Base-by-base conservation (phyloP, 2,329 filamentous ascomycete species). In the Chaetomiaceae sp. region DNA sequence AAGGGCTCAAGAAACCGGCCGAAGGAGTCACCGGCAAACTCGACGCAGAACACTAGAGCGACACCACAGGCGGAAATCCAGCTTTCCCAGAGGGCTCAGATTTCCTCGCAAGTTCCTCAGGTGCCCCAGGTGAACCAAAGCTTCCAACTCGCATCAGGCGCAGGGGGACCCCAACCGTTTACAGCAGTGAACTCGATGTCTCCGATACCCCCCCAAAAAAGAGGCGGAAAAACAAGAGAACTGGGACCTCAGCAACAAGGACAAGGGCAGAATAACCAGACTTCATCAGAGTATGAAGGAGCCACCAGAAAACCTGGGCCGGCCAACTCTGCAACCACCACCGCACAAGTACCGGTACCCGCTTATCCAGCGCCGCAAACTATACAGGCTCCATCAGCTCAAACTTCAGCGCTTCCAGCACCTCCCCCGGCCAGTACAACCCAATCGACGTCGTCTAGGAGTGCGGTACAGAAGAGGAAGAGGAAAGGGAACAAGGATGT, bases 1-100 rank as follows among this genome's bases (percentile, higher is more conserved):
- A 79, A 78, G 54, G 77, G 77, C 0, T 79, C 77, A 1, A 77
- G 75, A 54, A 80, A 79, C 55, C 70, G 74, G 3, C 69, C 72
- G 2, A 76, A 73, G 55, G 68, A 71, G 25, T 20, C 38, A 2
- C 18, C 21, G 16, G 37, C 21, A 1, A 55, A 38, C 23, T 40
- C 54, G n/a, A 41, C 32, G 2, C 40, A 45, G 11, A 16, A 27
- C 7, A 14, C 50, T n/a, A 32, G 13, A n/a, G 25, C 30, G 3
- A 8, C 37, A 43, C 32, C 40, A 18, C 51, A 51, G 25, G 21
- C 29, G 40, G 43, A 4, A 29, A 16, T 21, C 14, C 13, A 23
- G 41, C n/a, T 18, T 33, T n/a, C 27, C 14, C 47, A 51, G 27
- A 20, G 13, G 10, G 11, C 42, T 10, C 30, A 41, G 6, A 3